phyloP scores from a whole-genome alignment of 805 yeast species.

The Nematodospora valgi region DNA sequence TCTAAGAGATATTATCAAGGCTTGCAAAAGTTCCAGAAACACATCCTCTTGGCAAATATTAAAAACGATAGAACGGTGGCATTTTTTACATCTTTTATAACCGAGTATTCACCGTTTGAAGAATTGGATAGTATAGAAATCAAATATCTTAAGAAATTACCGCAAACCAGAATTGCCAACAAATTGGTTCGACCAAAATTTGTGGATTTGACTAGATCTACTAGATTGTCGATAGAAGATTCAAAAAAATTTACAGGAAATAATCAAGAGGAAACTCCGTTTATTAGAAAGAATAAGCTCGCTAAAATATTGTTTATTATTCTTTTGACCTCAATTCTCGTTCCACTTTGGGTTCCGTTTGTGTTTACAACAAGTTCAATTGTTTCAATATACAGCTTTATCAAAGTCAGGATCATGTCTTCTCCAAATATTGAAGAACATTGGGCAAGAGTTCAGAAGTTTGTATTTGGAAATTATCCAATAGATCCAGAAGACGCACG shows the following conservation, averaged over 20 bases:
- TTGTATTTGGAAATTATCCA: slow-evolving; percentile 29
- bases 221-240: slow-evolving; percentile 6
- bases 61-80: slow-evolving; percentile 84
- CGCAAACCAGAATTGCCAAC: slow-evolving; percentile 37
- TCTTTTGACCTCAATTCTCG: slow-evolving; percentile 22
- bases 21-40: slow-evolving; percentile 51
- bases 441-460: slow-evolving; percentile 30
- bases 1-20: slow-evolving; percentile 50
- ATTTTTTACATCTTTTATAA: slow-evolving; percentile 77
- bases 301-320: slow-evolving; percentile 22
- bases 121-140: slow-evolving; percentile 47
- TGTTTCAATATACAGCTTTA: slow-evolving; percentile 37
- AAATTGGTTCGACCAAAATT: slow-evolving; percentile 43
- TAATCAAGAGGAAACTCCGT: slow-evolving; percentile 36
- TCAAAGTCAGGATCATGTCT: slow-evolving; percentile 28
- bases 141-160: slow-evolving; percentile 45
- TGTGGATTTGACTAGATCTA: slow-evolving; percentile 45
- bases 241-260: slow-evolving; percentile 15
- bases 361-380: slow-evolving; percentile 34
- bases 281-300: slow-evolving; percentile 26
- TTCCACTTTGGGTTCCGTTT: slow-evolving; percentile 53
- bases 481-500: slow-evolving; percentile 29
- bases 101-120: slow-evolving; percentile 72
- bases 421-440: slow-evolving; percentile 24
- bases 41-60: slow-evolving; percentile 67